Percentiles rank a stretch among this genome's conserved stretches.
Conservation (phyloP, 495 filamentous ascomycete species). For the Aspergillus sclerotioniger region DNA sequence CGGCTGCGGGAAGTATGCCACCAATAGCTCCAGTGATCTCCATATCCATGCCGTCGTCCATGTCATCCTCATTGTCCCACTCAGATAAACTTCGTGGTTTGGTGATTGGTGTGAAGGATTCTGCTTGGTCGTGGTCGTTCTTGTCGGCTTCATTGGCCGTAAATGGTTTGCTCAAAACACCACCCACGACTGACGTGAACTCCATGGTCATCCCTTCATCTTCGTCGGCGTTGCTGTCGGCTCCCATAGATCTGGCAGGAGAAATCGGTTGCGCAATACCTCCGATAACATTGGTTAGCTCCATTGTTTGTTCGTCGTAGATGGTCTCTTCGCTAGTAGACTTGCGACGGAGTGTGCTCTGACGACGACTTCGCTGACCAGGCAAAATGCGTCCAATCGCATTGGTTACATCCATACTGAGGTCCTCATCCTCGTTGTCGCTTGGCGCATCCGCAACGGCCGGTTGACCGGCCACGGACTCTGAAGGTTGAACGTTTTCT, state of each 20-base stretch:
- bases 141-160: slow-evolving; percentile 11
- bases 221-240: slow-evolving; percentile 48
- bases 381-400: slow-evolving; percentile 78
- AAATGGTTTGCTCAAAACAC: slow-evolving; percentile 50
- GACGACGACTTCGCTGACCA: slow-evolving; percentile 34
- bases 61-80: slow-evolving; percentile 40
- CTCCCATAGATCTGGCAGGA: slow-evolving; percentile 36
- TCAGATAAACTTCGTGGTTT: slow-evolving; percentile 24
- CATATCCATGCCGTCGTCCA: slow-evolving; percentile 55
- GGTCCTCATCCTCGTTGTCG: slow-evolving; percentile 55
- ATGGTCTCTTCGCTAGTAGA: slow-evolving; percentile 40
- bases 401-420: slow-evolving; percentile 83
- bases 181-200: slow-evolving; percentile 70
- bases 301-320: slow-evolving; percentile 68
- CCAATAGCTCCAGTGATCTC: slow-evolving; percentile 74
- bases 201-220: slow-evolving; percentile 80
- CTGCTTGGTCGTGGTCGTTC: slow-evolving; percentile 27
- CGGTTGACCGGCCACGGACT: slow-evolving; percentile 13
- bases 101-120: slow-evolving; percentile 23
- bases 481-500: slow-evolving; percentile 60
- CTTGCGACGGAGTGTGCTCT: slow-evolving; percentile 37
- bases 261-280: slow-evolving; percentile 48
- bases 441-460: slow-evolving; percentile 22
- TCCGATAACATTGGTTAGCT: slow-evolving; percentile 73
- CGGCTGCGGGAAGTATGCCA: slow-evolving; percentile 53